Evolutionary conservation across 2,329 filamentous ascomycete genomes (phyloP), one percentile per base, ranked within the genome.

Genomic region (Paradendryphiella salina): DNA sequence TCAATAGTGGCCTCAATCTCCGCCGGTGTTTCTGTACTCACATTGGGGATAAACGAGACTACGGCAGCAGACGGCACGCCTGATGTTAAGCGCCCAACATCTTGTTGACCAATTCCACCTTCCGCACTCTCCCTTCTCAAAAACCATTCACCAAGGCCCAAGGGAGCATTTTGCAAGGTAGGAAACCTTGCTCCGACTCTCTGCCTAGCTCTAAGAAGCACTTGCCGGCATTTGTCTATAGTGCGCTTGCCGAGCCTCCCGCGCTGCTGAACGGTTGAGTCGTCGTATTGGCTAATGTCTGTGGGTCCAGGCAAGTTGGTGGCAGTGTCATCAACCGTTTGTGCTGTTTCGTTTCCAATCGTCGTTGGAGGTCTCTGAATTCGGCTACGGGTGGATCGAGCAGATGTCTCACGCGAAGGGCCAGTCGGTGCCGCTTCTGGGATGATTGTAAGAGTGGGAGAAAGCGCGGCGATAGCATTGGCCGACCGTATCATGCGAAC

Each of bases 401-500:
- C 28, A 5, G 58, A 53, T 9, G 43, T 50, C 40, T 54, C 52
- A 13, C 56, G 52, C 18, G 59, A 60, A 28, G 46, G 51, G 29
- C 32, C 35, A 13, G 37, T 13, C 23, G 59, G 55, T n/a, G 56
- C 36, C 8, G 34, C 39, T 36, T 62, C 61, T 10, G 61, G 57
- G 28, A 62, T 57, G 36, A 23, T 51, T 7, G 59, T 29, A 37
- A 64, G 57, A 32, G 42, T 43, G 9, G 59, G 34, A 45, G 59
- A 57, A 4, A 64, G 50, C 9, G 57, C 46, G n/a, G 52, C 62
- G 18, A 63, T 44, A 3, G 53, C 38, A 11, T 52, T 60, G 17
- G 60, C 46, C 9, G 57, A 51, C 18, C 61, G 56, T n/a, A 70
- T 57, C 32, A 64, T 63, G 8, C 59, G 42, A 17, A 63, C 23